A percentile compares a stretch with the other conserved stretches of the same genome.
phyloP scores from a whole-genome alignment of 306 rosid species.

The Crataegus laevigata region DNA sequence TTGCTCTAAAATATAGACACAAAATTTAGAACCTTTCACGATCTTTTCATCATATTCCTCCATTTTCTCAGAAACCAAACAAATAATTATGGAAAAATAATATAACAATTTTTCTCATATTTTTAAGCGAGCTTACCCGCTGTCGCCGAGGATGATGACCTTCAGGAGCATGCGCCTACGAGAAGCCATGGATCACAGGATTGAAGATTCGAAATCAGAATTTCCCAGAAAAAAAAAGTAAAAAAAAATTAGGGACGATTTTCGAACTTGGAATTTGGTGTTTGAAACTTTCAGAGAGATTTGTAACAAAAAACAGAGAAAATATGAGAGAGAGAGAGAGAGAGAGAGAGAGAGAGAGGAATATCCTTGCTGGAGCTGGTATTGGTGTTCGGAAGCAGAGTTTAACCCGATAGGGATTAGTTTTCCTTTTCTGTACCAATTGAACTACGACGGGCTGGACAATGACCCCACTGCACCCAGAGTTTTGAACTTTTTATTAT shows the following conservation, averaged over 20 bases:
- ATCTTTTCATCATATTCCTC: background rate
- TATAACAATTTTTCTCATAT: background rate
- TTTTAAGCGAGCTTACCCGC: slow-evolving; percentile 52
- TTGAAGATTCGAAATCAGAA: background rate
- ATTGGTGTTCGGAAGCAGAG: background rate
- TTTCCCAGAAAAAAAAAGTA: background rate
- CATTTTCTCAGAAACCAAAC: slow-evolving; percentile 9
- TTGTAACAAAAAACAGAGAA: no score
- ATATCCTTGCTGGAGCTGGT: background rate
- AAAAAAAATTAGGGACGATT: background rate
- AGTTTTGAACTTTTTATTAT: background rate
- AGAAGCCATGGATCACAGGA: slow-evolving; percentile 63
- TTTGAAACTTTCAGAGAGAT: background rate
- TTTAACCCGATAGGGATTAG: background rate
- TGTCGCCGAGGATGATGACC: slow-evolving; percentile 98
- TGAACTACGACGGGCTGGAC: background rate
- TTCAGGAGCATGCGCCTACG: slow-evolving; percentile 96
- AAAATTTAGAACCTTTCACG: background rate
- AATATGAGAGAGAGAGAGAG: background rate
- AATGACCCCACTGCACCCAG: background rate
- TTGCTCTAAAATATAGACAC: background rate
- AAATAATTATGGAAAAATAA: background rate
- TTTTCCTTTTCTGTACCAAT: background rate
- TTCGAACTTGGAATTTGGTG: background rate
- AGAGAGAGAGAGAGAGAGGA: background rate